Evolutionary conservation across 225 moss, liverwort and hornwort genomes (phyloP), one percentile per base, ranked within the genome.

Genomic region (Physcomitrellopsis africana): DNA sequence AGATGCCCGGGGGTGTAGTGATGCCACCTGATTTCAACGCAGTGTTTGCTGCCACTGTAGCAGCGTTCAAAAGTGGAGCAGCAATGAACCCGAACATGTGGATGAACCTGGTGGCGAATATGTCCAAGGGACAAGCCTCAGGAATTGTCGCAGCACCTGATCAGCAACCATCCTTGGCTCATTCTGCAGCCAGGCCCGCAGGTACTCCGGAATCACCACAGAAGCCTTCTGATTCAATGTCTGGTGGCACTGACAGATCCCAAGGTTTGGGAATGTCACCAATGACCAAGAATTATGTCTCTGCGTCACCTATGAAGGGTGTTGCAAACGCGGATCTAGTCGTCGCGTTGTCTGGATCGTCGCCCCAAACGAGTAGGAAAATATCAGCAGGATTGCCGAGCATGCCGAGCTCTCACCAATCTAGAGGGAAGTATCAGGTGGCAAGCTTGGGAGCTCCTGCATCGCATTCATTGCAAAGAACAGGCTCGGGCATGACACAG

Each of bases 1-100:
- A 76, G 69, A 27, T 49, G 55, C 73, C 63, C 19, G 79, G 83
- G 58, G 66, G 53, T 55, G 65, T 53, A 8, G 46, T 44, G 0
- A 37, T 19, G 15, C 64, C 76, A 47, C 67, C 83, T 10, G 88
- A 88, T 37, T 64, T 81, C 46, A 83, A 76, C 20, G 44, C 81
- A 29, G 53, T 88, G 62, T 71, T 85, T 70, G 76, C 81, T 15
- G 79, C 88, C 58, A 82, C 88, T 11, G 45, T 84, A 27, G 80
- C 80, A 23, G 80, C 85, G 8, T 64, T 84, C 13, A 87, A 82
- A 51, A 82, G 14, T 60, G 82, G 79, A 77, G 63, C 59, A 23
- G 87, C 82, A 80, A 74, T 82, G 80, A 80, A 80, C 51, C 71
- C 77, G 11, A 87, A 69, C 19, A 2, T 82, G 77, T 84, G 87